A percentile compares a stretch with the other conserved stretches of the same genome.
Conservation (phyloP, 768 basidiomycete genomes). For the Trametes cingulata region DNA sequence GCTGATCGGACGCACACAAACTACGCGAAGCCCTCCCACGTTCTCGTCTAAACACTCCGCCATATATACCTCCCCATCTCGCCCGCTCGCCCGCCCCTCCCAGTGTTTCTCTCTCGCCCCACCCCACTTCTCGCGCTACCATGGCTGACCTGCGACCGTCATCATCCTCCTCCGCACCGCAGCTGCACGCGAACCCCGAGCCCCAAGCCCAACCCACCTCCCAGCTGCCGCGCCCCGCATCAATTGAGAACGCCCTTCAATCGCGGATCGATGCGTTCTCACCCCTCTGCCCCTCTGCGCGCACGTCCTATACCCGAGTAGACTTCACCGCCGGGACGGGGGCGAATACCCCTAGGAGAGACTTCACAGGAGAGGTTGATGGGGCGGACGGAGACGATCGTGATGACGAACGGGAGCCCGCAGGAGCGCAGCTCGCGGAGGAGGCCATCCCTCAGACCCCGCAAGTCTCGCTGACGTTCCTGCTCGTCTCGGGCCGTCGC, state of each 20-base stretch:
- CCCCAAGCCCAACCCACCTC: not conserved
- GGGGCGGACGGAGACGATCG: constrained; percentile 19
- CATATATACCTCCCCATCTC: constrained; percentile 13
- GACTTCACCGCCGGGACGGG: constrained; percentile 32
- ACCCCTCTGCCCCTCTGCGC: constrained; percentile 44
- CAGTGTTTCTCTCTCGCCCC: not conserved
- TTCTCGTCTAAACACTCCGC: constrained; percentile 16
- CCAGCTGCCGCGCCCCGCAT: constrained; percentile 5
- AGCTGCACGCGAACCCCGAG: not conserved
- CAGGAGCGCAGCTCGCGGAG: constrained; percentile 6
- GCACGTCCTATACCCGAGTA: constrained; percentile 56
- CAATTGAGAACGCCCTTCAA: constrained; percentile 18
- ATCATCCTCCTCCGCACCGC: constrained; percentile 8
- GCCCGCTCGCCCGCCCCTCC: not conserved
- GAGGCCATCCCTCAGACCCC: constrained; percentile 55
- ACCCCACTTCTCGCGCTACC: not conserved
- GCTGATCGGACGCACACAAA: constrained; percentile 18
- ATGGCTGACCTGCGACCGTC: constrained; percentile 12
- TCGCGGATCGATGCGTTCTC: constrained; percentile 23
- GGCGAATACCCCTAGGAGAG: constrained; percentile 23
- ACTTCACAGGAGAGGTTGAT: constrained; percentile 15
- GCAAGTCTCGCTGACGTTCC: constrained; percentile 67
- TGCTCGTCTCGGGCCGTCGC: constrained; percentile 68
- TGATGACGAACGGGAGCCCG: constrained; percentile 8
- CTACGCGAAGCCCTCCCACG: constrained; percentile 22